Percentiles rank a stretch among this genome's conserved stretches.
Conservation (phyloP, 2,329 filamentous ascomycete genomes). For the Botrytis hyacinthi region DNA sequence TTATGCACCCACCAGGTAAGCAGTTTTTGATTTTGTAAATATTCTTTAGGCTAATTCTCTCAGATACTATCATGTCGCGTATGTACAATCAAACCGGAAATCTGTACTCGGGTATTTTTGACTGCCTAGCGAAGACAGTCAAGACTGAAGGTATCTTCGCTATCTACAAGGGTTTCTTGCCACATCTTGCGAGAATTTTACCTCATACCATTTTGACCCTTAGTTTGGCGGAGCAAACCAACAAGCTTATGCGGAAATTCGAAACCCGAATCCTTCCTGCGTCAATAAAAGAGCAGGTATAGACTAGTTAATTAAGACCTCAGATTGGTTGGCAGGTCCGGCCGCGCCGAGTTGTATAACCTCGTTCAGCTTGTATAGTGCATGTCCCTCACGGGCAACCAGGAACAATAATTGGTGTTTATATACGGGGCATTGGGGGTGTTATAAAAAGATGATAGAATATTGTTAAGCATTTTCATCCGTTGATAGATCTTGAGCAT, state of each 20-base stretch:
- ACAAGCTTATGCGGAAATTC: constrained; percentile 80
- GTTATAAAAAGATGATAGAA: constrained; percentile 18
- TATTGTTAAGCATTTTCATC: constrained; percentile 40
- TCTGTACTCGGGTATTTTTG: constrained; percentile 89
- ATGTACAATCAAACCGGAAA: constrained; percentile 99
- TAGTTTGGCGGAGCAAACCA: constrained; percentile 93
- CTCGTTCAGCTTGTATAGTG: constrained; percentile 25
- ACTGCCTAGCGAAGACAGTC: constrained; percentile 88
- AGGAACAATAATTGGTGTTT: constrained; percentile 8
- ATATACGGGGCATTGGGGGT: not conserved
- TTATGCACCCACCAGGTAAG: constrained; percentile 94
- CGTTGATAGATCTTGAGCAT: constrained; percentile 63
- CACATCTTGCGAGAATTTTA: constrained; percentile 88
- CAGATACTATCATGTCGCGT: constrained; percentile 95
- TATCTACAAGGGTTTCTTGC: constrained; percentile 97
- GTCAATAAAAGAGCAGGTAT: constrained; percentile 32
- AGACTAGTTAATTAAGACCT: constrained; percentile 14
- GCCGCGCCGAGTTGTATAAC: constrained; percentile 29
- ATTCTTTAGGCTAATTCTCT: constrained; percentile 21
- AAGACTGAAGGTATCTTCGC: constrained; percentile 87
- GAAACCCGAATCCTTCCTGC: constrained; percentile 59
- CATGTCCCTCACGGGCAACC: not conserved
- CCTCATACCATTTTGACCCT: constrained; percentile 95
- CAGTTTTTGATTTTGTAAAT: constrained; percentile 21
- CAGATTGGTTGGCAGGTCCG: constrained; percentile 17